phyloP scores from a whole-genome alignment of 2,329 filamentous ascomycete genomes.

The Fusarium scirpi region DNA sequence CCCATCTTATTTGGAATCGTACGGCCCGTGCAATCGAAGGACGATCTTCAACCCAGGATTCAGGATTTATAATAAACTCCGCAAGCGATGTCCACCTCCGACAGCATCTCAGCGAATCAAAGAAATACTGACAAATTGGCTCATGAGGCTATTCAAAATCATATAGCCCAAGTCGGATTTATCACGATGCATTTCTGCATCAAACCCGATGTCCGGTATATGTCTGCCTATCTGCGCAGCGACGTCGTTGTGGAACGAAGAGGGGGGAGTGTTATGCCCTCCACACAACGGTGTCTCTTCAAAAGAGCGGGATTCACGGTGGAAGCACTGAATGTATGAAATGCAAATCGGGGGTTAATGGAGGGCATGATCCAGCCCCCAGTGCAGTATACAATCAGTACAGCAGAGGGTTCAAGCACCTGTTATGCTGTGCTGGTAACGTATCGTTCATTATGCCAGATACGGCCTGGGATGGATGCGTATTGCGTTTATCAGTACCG shows the following conservation, averaged over 20 bases:
- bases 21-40: conserved; percentile 19
- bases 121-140: conserved; percentile 17
- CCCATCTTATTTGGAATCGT: conserved; percentile 19
- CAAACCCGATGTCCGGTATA: neutral
- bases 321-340: conserved; percentile 7
- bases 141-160: conserved; percentile 10
- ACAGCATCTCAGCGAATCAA: conserved; percentile 2
- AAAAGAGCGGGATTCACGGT: conserved; percentile 40
- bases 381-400: neutral
- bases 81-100: conserved; percentile 9
- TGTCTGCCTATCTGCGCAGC: conserved; percentile 33
- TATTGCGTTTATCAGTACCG: conserved; percentile 19
- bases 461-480: conserved; percentile 29
- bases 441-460: conserved; percentile 22
- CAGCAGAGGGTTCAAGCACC: neutral
- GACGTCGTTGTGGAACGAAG: conserved; percentile 28
- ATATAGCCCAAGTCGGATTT: neutral
- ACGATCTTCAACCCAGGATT: conserved; percentile 11
- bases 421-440: conserved; percentile 14
- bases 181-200: neutral
- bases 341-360: conserved; percentile 22
- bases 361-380: conserved; percentile 12
- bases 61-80: conserved; percentile 33
- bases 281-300: conserved; percentile 32
- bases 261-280: conserved; percentile 36